phyloP scores from a whole-genome alignment of 2,329 filamentous ascomycete genomes.

The Exophiala bonariae region DNA sequence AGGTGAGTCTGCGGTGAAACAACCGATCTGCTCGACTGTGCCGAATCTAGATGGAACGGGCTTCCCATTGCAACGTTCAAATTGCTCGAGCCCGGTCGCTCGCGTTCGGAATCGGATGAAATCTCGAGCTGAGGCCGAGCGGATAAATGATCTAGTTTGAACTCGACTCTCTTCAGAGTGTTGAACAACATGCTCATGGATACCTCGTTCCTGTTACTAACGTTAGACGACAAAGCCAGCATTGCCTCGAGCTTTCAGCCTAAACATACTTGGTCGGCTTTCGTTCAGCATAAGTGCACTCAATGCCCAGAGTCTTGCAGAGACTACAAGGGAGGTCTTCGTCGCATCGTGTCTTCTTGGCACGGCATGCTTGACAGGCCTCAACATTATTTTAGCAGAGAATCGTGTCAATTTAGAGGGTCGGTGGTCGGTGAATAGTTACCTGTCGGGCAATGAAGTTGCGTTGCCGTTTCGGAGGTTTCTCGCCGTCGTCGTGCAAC shows the following conservation, averaged over 20 bases:
- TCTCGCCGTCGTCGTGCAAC: conserved; percentile 7
- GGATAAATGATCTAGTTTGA: conserved; percentile 52
- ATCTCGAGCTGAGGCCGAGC: conserved; percentile 34
- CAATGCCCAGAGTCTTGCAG: conserved; percentile 49
- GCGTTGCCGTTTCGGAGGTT: conserved; percentile 19
- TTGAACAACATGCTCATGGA: conserved; percentile 57
- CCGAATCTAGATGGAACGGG: conserved; percentile 31
- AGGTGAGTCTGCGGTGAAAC: conserved; percentile 34
- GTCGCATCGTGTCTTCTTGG: conserved; percentile 57
- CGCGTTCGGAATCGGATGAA: conserved; percentile 16
- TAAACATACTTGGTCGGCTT: conserved; percentile 51
- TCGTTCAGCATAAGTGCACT: conserved; percentile 55
- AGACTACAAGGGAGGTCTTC: conserved; percentile 56
- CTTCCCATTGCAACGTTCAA: conserved; percentile 24
- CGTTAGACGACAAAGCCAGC: neutral
- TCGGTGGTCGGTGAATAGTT: neutral
- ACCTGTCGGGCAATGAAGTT: conserved; percentile 24
- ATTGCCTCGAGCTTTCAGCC: too few relatives aligned
- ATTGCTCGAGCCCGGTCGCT: conserved; percentile 9
- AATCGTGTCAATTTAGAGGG: neutral
- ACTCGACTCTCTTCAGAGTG: conserved; percentile 53
- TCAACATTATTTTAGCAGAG: conserved; percentile 22
- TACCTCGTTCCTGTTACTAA: conserved; percentile 48
- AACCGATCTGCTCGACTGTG: conserved; percentile 33
- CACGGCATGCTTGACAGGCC: conserved; percentile 56